phyloP scores from a whole-genome alignment of 2,329 filamentous ascomycete genomes.

The Coleophoma crateriformis region DNA sequence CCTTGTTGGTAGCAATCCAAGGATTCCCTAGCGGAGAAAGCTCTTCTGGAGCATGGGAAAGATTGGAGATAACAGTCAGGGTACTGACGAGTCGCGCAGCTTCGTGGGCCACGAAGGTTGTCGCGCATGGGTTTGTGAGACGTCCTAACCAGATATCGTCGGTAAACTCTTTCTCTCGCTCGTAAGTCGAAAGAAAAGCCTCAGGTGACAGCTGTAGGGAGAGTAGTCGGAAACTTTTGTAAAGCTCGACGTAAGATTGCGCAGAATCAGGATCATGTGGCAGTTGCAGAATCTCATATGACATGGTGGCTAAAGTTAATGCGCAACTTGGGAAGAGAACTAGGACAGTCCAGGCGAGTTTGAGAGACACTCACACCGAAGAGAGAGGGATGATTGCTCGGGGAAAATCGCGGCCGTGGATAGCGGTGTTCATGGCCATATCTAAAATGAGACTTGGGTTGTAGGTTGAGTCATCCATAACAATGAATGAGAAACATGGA shows the following conservation, averaged over 20 bases:
- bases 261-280: constrained; percentile 16
- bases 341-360: background rate
- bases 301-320: constrained; percentile 9
- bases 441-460: too few species aligned
- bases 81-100: constrained; percentile 24
- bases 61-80: constrained; percentile 27
- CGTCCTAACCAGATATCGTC: constrained; percentile 30
- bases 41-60: constrained; percentile 14
- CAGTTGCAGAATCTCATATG: constrained; percentile 19
- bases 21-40: constrained; percentile 9
- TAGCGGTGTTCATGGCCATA: too few species aligned
- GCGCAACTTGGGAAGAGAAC: background rate
- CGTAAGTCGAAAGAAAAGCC: constrained; percentile 33
- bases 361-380: background rate
- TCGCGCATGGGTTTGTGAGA: constrained; percentile 28
- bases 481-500: too few species aligned
- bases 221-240: constrained; percentile 20
- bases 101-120: constrained; percentile 27
- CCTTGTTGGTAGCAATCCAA: constrained; percentile 8
- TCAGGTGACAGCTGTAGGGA: constrained; percentile 18
- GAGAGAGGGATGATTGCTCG: too few species aligned
- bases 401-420: too few species aligned
- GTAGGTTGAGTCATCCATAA: too few species aligned
- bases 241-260: constrained; percentile 11
- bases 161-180: constrained; percentile 28